Evolutionary conservation across 257 asterid genomes (phyloP), one percentile per base, ranked within the genome.

Genomic region (Misopates orontium): DNA sequence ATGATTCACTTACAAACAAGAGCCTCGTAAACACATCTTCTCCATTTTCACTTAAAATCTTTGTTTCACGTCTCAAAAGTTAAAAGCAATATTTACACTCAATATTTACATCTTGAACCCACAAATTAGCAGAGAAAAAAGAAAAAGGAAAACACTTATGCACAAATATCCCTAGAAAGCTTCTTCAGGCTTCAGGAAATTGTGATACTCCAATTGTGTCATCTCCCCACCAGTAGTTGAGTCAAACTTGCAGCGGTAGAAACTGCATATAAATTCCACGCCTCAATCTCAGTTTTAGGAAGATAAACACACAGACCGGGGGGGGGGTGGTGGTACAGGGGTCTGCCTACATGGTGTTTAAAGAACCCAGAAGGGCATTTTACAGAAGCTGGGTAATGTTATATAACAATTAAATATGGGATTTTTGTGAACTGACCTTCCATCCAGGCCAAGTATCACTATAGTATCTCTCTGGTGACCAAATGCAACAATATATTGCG

Each of bases 381-480:
- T 16, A 48, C 54, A 17, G 20, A 48, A 19, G 20, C 21, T 48
- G 54, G 54, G 1, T 44, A 45, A 7, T 14, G 19, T 14, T 3
- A 45, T 15, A 55, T 53, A 20, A 59, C 55, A 42, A 16, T 42
- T 22, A 31, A 15, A 16, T 9, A 18, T 62, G 49, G 31, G 10
- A 40, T 58, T 42, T n/a, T n/a, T 48, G 52, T 41, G 53, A 56
- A 63, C 80, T 69, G 62, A 91, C 98, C 96, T 87, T 74, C 98
- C 98, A 84, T 92, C 95, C 84, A 87, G 75, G 84, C 97, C 96
- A 70, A 92, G 91, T 77, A 92, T 84, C 28, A 87, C 85, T 59
- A 89, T 84, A 5, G 96, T 89, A 68, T 89, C 86, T 77, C 85
- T 87, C 73, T 85, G 92, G 78, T 89, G 95, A 54, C 98, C 98